A percentile compares a stretch with the other conserved stretches of the same genome.
phyloP scores from a whole-genome alignment of 768 basidiomycete species.

The Cubamyces lactineus region DNA sequence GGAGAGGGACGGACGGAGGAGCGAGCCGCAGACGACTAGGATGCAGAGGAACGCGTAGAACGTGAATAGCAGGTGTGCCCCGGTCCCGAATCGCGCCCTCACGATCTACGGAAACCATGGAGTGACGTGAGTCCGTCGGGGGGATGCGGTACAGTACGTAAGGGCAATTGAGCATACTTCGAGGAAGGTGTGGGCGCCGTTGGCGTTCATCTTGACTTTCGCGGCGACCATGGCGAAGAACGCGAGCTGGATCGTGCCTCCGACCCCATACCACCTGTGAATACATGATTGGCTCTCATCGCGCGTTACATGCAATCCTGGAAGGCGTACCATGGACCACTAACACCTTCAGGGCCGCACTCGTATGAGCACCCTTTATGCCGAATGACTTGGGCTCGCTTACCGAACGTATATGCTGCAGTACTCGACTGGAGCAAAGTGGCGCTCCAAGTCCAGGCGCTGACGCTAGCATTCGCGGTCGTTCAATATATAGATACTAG shows the following conservation, averaged over 20 bases:
- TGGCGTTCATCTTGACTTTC: conserved; percentile 63
- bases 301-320: background rate
- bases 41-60: conserved; percentile 57
- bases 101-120: conserved; percentile 43
- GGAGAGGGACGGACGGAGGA: conserved; percentile 54
- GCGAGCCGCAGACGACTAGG: conserved; percentile 52
- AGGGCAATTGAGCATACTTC: conserved; percentile 37
- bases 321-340: conserved; percentile 49
- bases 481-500: background rate
- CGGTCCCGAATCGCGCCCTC: conserved; percentile 50
- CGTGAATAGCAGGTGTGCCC: conserved; percentile 51
- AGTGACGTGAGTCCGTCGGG: background rate
- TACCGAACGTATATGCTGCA: conserved; percentile 52
- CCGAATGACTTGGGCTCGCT: background rate
- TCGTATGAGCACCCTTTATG: background rate
- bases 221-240: conserved; percentile 58
- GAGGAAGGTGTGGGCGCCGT: conserved; percentile 58
- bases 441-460: conserved; percentile 62
- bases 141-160: background rate
- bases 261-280: conserved; percentile 52
- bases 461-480: conserved; percentile 39
- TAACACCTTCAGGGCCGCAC: conserved; percentile 38
- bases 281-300: background rate
- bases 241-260: conserved; percentile 55
- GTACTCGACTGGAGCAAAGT: conserved; percentile 58